phyloP scores from a whole-genome alignment of 345 rosid species.

The Citrus hindsii region DNA sequence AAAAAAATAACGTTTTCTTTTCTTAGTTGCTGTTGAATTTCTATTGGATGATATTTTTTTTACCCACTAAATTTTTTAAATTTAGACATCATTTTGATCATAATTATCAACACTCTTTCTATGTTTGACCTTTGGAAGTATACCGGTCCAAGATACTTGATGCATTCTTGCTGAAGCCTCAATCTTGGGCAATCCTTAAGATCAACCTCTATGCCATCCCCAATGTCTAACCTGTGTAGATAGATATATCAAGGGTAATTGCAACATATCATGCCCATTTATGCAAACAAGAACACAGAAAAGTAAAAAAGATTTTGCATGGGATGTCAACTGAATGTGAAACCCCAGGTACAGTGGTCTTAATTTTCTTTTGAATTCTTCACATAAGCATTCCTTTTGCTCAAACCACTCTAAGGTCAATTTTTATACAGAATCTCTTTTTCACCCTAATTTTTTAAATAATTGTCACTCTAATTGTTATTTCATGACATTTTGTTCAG shows the following conservation, averaged over 20 bases:
- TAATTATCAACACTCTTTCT: not conserved
- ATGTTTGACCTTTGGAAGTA: not conserved
- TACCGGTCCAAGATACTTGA: slow-evolving; percentile 43
- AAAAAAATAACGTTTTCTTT: not conserved
- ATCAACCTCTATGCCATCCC: slow-evolving; percentile 35
- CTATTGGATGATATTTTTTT: not conserved
- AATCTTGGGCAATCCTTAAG: slow-evolving; percentile 34
- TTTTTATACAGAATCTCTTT: not conserved
- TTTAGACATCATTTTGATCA: not conserved
- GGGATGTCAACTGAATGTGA: not conserved
- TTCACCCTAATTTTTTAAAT: not conserved
- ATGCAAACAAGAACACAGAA: not conserved
- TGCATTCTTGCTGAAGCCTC: slow-evolving; percentile 32
- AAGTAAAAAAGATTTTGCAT: not conserved
- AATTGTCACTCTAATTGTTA: not conserved
- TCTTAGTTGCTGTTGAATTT: not conserved
- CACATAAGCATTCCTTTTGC: too few relatives aligned
- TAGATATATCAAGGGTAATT: not conserved
- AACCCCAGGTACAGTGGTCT: not conserved
- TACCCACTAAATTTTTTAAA: not conserved
- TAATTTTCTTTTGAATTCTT: not conserved
- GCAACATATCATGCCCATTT: not conserved
- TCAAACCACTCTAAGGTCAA: not conserved
- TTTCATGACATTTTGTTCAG: not conserved
- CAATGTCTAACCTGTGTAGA: slow-evolving; percentile 34